Conservation (phyloP, 345 rosid species). For the Turnera subulata region DNA sequence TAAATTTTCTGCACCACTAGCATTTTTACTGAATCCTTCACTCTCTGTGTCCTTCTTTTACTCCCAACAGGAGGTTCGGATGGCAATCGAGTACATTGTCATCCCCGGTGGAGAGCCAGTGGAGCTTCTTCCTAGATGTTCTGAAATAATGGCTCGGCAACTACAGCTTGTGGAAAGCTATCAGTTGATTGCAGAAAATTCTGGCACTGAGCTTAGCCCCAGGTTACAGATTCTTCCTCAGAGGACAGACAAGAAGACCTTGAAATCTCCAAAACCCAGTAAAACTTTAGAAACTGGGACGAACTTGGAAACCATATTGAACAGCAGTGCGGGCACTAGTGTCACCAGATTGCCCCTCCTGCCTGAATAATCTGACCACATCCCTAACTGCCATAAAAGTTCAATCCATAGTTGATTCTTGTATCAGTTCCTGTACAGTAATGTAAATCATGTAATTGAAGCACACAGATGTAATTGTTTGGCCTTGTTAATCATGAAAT, state of each 20-base stretch:
- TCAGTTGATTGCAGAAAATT: conserved; percentile 77
- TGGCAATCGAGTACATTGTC: conserved; percentile 87
- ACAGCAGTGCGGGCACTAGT: conserved; percentile 40
- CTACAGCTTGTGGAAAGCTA: conserved; percentile 91
- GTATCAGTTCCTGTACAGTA: conserved; percentile 7
- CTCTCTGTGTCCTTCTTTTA: conserved; percentile 2
- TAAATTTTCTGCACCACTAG: too few species aligned
- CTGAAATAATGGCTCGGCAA: conserved; percentile 78
- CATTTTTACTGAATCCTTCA: conserved; percentile 5
- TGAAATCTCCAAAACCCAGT: conserved; percentile 31
- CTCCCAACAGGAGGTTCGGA: conserved; percentile 67
- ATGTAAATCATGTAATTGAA: conserved; percentile 1
- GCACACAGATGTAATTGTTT: neutral
- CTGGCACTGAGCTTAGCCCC: conserved; percentile 73
- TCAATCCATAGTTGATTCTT: conserved; percentile 2
- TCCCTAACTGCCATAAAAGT: neutral
- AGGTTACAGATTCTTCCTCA: conserved; percentile 89
- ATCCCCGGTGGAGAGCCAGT: conserved; percentile 95
- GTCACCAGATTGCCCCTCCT: conserved; percentile 62
- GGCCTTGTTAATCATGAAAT: conserved; percentile 4
- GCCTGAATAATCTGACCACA: conserved; percentile 45
- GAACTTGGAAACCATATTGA: conserved; percentile 15
- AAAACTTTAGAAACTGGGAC: conserved; percentile 17
- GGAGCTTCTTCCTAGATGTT: conserved; percentile 89
- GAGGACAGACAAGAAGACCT: conserved; percentile 46